Evolutionary conservation across 2,329 filamentous ascomycete species (phyloP).

Genomic region (Neurospora crassa): DNA sequence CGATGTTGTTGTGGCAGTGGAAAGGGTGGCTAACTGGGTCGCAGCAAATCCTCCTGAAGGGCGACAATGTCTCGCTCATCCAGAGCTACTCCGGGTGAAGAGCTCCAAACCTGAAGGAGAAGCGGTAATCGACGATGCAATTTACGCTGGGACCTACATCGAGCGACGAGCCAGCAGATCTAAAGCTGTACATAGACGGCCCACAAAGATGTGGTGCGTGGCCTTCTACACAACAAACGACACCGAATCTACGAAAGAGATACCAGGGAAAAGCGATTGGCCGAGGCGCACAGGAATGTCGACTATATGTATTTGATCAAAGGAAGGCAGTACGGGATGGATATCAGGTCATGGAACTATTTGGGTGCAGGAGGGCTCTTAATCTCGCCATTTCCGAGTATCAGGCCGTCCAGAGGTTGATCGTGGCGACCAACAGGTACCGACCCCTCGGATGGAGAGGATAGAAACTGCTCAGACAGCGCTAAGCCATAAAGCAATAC

Average conservation of each 20-base stretch:
- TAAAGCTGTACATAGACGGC: background rate
- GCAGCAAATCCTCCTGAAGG: conserved; percentile 78
- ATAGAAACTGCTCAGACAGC: conserved; percentile 75
- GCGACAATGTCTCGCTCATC: conserved; percentile 80
- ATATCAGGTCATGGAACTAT: background rate
- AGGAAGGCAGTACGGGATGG: background rate
- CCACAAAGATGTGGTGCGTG: background rate
- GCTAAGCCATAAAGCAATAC: conserved; percentile 64
- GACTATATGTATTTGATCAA: conserved; percentile 8
- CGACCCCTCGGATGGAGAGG: conserved; percentile 42
- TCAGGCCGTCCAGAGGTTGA: conserved; percentile 67
- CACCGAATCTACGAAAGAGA: conserved; percentile 4
- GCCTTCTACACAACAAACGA: background rate
- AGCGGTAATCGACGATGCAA: background rate
- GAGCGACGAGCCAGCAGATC: background rate
- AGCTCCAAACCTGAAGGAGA: background rate
- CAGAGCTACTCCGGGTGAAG: conserved; percentile 36
- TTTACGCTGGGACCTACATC: background rate
- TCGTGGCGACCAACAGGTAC: conserved; percentile 72
- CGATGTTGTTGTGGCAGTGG: background rate
- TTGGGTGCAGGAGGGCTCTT: conserved; percentile 22
- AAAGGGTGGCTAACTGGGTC: conserved; percentile 17
- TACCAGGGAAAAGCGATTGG: conserved; percentile 5
- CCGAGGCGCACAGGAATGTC: background rate
- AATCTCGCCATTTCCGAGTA: conserved; percentile 60